A percentile compares a stretch with the other conserved stretches of the same genome.
Conservation (phyloP, 1,284 basidiomycete genomes). For the Dichomitus squalens region DNA sequence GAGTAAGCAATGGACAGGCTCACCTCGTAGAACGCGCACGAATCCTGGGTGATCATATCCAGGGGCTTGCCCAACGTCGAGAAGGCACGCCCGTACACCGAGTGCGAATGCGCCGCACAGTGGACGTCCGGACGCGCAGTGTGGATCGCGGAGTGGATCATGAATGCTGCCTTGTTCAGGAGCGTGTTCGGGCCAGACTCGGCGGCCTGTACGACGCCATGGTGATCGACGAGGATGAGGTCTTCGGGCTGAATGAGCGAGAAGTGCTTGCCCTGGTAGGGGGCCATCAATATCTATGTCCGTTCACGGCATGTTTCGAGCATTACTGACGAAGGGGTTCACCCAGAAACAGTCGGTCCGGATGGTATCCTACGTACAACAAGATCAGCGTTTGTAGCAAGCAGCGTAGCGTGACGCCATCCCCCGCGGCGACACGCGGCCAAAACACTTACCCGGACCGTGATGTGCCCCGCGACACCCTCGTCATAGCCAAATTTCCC, state of each 20-base stretch:
- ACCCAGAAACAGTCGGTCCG: constrained; percentile 58
- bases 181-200: constrained; percentile 42
- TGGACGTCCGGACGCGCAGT: constrained; percentile 61
- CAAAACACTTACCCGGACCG: constrained; percentile 44
- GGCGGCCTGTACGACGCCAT: constrained; percentile 46
- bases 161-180: constrained; percentile 52
- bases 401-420: neutral
- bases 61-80: constrained; percentile 57
- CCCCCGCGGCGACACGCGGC: constrained; percentile 7
- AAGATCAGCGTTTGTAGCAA: neutral
- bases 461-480: constrained; percentile 66
- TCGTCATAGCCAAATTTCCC: constrained; percentile 60
- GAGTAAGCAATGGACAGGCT: neutral
- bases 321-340: constrained; percentile 44
- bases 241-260: constrained; percentile 47
- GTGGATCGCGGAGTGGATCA: constrained; percentile 59
- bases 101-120: constrained; percentile 69
- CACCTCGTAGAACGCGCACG: constrained; percentile 47
- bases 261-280: constrained; percentile 44
- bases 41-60: constrained; percentile 54
- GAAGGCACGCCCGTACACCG: constrained; percentile 64
- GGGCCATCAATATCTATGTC: neutral
- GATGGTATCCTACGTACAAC: constrained; percentile 44
- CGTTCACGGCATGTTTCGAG: neutral
- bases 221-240: constrained; percentile 50